Base-by-base conservation (phyloP, 352 stramenopile genomes). In the Phytophthora palmivora region DNA sequence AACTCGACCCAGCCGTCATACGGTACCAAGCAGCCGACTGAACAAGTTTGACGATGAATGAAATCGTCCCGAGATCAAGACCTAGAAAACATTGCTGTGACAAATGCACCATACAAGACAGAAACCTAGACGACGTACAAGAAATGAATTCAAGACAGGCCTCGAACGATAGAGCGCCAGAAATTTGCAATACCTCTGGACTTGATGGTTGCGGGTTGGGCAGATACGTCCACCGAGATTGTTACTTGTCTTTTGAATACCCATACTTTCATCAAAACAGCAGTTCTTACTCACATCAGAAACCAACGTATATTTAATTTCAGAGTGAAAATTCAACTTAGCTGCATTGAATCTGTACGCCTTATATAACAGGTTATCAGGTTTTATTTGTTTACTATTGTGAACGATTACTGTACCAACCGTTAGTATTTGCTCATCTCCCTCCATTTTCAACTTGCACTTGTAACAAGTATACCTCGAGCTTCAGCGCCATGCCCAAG, bases 41-140 rank as follows among this genome's bases (percentile, higher is more conserved):
- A 74, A 6, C 66, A 67, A 53, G 66, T 67, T 37, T 68, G 60
- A 74, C 21, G 6, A 14, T 36, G 46, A 60, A 41, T 18, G 7
- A 26, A 68, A 15, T 18, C 45, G 30, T 28, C 42, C n/a, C 6
- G 32, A 51, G 34, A 41, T 43, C 28, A 58, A 28, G 37, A 44
- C 4, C 22, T 36, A 34, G 21, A 48, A 46, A 14, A 30, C 21
- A 49, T 5, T 55, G 16, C 49, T 37, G 48, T 19, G 50, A n/a
- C 36, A 41, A 57, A 47, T 67, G 58, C 50, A 45, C 41, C 6
- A 58, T 58, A 64, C 24, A 47, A 45, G 8, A 51, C 44, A 43
- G 6, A 52, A n/a, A 45, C 30, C 8, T 58, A 58, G 50, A 50
- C 16, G 11, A 37, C 26, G 14, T 15, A 36, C 47, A 50, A 34